phyloP scores from a whole-genome alignment of 495 filamentous ascomycete species.

The Penicillium cinerascens region DNA sequence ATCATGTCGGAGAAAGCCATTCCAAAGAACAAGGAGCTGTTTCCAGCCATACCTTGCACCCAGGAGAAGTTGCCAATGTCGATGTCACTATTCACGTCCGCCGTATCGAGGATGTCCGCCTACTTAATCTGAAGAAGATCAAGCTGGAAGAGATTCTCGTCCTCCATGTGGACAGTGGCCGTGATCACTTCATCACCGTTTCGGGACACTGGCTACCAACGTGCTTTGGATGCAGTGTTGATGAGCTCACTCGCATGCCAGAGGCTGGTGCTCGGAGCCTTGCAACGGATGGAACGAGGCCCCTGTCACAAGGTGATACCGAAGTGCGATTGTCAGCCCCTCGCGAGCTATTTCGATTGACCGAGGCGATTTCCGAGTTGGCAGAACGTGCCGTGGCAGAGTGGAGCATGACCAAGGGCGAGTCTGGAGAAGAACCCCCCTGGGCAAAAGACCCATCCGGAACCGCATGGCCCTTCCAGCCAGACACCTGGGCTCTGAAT shows the following conservation, averaged over 20 bases:
- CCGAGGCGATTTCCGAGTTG: slow-evolving; percentile 73
- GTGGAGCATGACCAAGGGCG: slow-evolving; percentile 70
- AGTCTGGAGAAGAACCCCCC: slow-evolving; percentile 42
- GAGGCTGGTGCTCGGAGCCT: slow-evolving; percentile 65
- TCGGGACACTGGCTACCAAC: slow-evolving; percentile 75
- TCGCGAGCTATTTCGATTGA: slow-evolving; percentile 82
- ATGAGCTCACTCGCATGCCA: slow-evolving; percentile 79
- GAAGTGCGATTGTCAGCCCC: slow-evolving; percentile 67
- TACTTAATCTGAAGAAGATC: slow-evolving; percentile 64
- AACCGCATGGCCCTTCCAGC: slow-evolving; percentile 73
- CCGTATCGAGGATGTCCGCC: slow-evolving; percentile 57
- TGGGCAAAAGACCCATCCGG: slow-evolving; percentile 54
- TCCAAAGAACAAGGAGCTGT: slow-evolving; percentile 25
- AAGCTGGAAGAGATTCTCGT: slow-evolving; percentile 83
- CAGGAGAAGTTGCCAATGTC: slow-evolving; percentile 76
- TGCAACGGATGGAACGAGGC: slow-evolving; percentile 21
- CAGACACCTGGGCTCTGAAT: slow-evolving; percentile 46
- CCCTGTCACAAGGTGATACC: slow-evolving; percentile 36
- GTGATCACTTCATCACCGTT: slow-evolving; percentile 88
- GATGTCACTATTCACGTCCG: slow-evolving; percentile 62
- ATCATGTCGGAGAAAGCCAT: slow-evolving; percentile 37
- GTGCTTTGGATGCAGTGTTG: slow-evolving; percentile 76
- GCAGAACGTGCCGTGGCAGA: slow-evolving; percentile 74
- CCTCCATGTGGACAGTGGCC: slow-evolving; percentile 77
- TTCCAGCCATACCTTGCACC: slow-evolving; percentile 61